These are phyloP conservation scores for Camellia lanceoleosa DNA, from an alignment of 148 eudicot genomes.

Conservation along the genomic window DNA sequence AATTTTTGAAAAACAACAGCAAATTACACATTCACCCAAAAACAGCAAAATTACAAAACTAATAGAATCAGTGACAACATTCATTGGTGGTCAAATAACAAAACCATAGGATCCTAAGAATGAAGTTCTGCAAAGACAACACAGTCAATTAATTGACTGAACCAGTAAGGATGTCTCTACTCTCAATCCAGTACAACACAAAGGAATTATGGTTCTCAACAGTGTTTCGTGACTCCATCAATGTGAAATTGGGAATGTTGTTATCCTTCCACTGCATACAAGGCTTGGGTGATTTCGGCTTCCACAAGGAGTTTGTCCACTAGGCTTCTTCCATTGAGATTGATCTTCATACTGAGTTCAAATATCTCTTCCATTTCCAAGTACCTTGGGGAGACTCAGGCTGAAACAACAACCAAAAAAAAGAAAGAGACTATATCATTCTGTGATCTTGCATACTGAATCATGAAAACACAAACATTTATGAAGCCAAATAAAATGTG, in stretches of 20 bases:
- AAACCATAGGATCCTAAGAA: neutral
- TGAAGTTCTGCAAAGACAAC: neutral
- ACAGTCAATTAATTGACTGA: constrained; percentile 13
- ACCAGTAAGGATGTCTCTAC: neutral
- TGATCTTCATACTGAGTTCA: constrained; percentile 21
- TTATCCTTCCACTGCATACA: constrained; percentile 20
- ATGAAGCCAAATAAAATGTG: neutral
- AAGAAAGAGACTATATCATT: neutral
- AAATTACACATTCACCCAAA: too few relatives aligned
- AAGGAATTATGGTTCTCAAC: constrained; percentile 14
- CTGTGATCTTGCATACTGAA: too few relatives aligned
- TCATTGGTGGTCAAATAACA: neutral
- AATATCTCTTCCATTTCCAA: constrained; percentile 32
- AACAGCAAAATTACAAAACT: neutral
- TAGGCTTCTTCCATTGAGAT: constrained; percentile 17
- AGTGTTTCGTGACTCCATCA: constrained; percentile 27
- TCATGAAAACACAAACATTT: neutral
- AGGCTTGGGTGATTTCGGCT: constrained; percentile 29
- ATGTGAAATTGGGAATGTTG: constrained; percentile 24
- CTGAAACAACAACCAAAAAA: constrained; percentile 20
- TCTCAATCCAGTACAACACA: neutral
- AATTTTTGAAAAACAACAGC: neutral
- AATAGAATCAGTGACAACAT: neutral
- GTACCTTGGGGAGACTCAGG: constrained; percentile 20
- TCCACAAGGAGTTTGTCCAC: constrained; percentile 26